Percentiles rank a stretch among this genome's conserved stretches.
These are phyloP conservation scores for Isatis tinctoria DNA, from an alignment of 345 rosid genomes.

Conservation along the genomic window DNA sequence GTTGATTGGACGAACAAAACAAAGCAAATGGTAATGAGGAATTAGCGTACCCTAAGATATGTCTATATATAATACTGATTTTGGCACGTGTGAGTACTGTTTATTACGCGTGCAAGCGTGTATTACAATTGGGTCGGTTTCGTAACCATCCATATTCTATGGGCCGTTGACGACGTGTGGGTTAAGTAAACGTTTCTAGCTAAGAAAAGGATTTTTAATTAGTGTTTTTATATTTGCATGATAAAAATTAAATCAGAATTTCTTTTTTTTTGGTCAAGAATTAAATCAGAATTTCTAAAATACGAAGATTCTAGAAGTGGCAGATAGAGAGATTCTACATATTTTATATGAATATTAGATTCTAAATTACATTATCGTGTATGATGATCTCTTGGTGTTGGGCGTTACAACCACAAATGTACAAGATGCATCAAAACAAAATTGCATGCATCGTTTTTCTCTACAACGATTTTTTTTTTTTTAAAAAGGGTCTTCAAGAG, in stretches of 20 bases:
- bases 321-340: too few relatives aligned
- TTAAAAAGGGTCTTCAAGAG: too few relatives aligned
- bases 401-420: neutral
- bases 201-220: constrained; percentile 15
- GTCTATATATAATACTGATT: neutral
- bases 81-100: constrained; percentile 29
- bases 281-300: neutral
- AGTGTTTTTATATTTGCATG: neutral
- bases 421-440: neutral
- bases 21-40: constrained; percentile 17
- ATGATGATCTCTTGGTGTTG: neutral
- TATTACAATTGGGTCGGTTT: constrained; percentile 7
- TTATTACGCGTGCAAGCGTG: constrained; percentile 20
- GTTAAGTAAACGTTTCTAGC: constrained; percentile 25
- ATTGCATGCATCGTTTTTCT: neutral
- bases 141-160: constrained; percentile 17
- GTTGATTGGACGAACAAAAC: constrained; percentile 26
- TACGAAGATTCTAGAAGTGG: neutral
- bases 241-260: neutral
- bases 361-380: neutral
- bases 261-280: too few relatives aligned
- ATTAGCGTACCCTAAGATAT: neutral
- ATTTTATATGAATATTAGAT: too few relatives aligned
- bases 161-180: constrained; percentile 29
- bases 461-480: too few relatives aligned